These are phyloP conservation scores for Phytophthora europaea DNA, from an alignment of 352 stramenopile species.

Conservation along the genomic window DNA sequence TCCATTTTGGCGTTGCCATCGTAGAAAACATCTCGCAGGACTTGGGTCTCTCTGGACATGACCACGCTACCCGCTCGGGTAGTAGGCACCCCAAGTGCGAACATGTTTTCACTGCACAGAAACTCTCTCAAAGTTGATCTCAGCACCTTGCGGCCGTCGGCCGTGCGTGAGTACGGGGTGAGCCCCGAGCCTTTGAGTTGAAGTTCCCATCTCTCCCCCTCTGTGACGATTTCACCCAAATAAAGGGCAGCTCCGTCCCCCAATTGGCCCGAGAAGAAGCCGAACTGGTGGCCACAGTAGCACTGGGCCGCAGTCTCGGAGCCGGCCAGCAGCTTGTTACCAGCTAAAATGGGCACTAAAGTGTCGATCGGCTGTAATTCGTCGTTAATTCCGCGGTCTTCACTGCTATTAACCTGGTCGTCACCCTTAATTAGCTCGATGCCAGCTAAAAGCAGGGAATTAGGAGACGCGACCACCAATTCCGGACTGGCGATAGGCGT, in stretches of 20 bases:
- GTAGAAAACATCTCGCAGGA: slow-evolving; percentile 92
- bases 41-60: slow-evolving; percentile 74
- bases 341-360: slow-evolving; percentile 68
- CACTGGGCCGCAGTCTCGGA: slow-evolving; percentile 88
- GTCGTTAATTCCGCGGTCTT: slow-evolving; percentile 14
- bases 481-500: slow-evolving; percentile 69
- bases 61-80: slow-evolving; percentile 92
- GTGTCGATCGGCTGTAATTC: slow-evolving; percentile 49
- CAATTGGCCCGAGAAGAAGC: slow-evolving; percentile 93
- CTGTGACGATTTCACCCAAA: slow-evolving; percentile 82
- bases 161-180: slow-evolving; percentile 96
- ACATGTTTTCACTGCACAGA: slow-evolving; percentile 97
- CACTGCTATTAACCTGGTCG: slow-evolving; percentile 2
- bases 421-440: slow-evolving; percentile 48
- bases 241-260: slow-evolving; percentile 93
- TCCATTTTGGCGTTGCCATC: slow-evolving; percentile 86
- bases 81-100: slow-evolving; percentile 94
- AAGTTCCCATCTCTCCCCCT: slow-evolving; percentile 89
- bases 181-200: slow-evolving; percentile 97
- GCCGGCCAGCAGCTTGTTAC: slow-evolving; percentile 79
- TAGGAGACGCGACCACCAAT: slow-evolving; percentile 63
- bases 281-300: slow-evolving; percentile 95
- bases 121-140: slow-evolving; percentile 98
- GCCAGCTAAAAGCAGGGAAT: slow-evolving; percentile 67
- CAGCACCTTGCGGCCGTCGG: slow-evolving; percentile 94